These are phyloP conservation scores for Neopestalotiopsis sp. DNA, from an alignment of 2,329 filamentous ascomycete genomes.

Conservation along the genomic window DNA sequence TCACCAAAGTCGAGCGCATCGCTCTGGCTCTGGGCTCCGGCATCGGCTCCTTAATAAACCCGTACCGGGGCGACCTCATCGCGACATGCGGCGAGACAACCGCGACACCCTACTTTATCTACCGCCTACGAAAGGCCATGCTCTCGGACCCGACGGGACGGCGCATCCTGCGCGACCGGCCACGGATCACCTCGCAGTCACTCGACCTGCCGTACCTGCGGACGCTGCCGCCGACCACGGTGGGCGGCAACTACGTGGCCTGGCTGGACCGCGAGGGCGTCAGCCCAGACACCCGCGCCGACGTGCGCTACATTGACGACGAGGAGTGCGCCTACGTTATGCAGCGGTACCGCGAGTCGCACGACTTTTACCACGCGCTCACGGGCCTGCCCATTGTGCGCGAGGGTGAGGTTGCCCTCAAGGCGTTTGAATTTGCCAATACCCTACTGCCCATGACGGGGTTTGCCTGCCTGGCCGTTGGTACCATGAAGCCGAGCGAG, in stretches of 20 bases:
- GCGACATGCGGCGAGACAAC: constrained; percentile 94
- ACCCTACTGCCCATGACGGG: constrained; percentile 95
- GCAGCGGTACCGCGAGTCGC: constrained; percentile 96
- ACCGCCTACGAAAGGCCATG: constrained; percentile 91
- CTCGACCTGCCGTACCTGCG: constrained; percentile 73
- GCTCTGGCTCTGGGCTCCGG: constrained; percentile 72
- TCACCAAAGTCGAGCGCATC: constrained; percentile 77
- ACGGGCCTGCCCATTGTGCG: constrained; percentile 88
- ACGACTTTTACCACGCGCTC: constrained; percentile 97
- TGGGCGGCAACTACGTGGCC: constrained; percentile 81
- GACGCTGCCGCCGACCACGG: constrained; percentile 70
- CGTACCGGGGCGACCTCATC: constrained; percentile 88
- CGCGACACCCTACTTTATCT: constrained; percentile 92
- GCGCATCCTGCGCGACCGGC: constrained; percentile 87
- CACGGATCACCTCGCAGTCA: constrained; percentile 81
- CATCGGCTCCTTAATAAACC: constrained; percentile 70
- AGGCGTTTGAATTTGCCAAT: constrained; percentile 97
- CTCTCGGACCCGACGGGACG: constrained; percentile 82
- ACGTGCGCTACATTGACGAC: constrained; percentile 90
- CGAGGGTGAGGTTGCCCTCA: constrained; percentile 97
- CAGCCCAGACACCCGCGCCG: constrained; percentile 83
- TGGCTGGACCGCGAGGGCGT: constrained; percentile 97
- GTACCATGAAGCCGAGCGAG: constrained; percentile 84
- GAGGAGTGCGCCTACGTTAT: constrained; percentile 97
- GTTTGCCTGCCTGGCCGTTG: constrained; percentile 81